Conservation (phyloP, 1,284 basidiomycete genomes). For the Sporisorium scitamineum region DNA sequence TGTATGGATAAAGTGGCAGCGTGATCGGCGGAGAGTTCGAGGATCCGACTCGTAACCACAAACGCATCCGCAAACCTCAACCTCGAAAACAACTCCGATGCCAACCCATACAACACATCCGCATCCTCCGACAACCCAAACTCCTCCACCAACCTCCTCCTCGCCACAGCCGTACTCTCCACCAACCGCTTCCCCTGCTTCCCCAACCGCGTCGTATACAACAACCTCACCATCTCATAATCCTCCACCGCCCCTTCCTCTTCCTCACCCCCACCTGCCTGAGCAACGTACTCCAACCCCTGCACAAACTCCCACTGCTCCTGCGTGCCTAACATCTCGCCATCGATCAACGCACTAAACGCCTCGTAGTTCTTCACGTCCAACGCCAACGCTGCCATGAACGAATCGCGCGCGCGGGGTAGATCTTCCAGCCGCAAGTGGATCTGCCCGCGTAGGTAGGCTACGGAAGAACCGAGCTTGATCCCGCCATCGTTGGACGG, state of each 20-base stretch:
- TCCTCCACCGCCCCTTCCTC: slow-evolving; percentile 74
- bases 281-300: slow-evolving; percentile 82
- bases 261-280: slow-evolving; percentile 74
- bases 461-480: slow-evolving; percentile 74
- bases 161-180: slow-evolving; percentile 18
- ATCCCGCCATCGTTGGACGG: slow-evolving; percentile 69
- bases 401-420: slow-evolving; percentile 88
- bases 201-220: slow-evolving; percentile 89
- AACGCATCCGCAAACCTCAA: slow-evolving; percentile 95
- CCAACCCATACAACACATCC: slow-evolving; percentile 90
- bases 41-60: slow-evolving; percentile 76
- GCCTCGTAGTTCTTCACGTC: slow-evolving; percentile 99
- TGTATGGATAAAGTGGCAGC: slow-evolving; percentile 81
- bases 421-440: slow-evolving; percentile 92
- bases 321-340: slow-evolving; percentile 74
- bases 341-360: slow-evolving; percentile 87
- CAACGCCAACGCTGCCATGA: slow-evolving; percentile 91
- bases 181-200: slow-evolving; percentile 73
- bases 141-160: slow-evolving; percentile 78
- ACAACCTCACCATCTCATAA: slow-evolving; percentile 86
- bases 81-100: slow-evolving; percentile 87
- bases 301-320: slow-evolving; percentile 92
- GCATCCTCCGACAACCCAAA: slow-evolving; percentile 81
- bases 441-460: slow-evolving; percentile 88
- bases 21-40: slow-evolving; percentile 59